Evolutionary conservation across 2,329 filamentous ascomycete genomes (phyloP).

Genomic region (Grosmannia clavigera): DNA sequence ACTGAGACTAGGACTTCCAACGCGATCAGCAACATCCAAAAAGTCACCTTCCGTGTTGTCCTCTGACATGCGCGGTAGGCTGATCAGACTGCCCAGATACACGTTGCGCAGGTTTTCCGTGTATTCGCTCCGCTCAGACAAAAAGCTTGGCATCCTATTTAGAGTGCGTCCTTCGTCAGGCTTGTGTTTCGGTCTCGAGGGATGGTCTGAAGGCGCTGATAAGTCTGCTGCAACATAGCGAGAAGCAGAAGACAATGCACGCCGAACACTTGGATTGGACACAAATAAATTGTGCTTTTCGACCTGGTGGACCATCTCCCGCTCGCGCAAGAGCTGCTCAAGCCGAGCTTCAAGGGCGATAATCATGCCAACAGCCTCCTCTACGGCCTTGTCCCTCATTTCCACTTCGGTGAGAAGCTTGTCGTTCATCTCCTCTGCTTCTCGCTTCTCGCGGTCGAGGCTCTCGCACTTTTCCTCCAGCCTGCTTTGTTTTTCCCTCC

Average conservation of each 20-base stretch:
- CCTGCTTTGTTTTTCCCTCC: constrained; percentile 47
- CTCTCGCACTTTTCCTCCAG: constrained; percentile 35
- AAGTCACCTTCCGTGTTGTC: constrained; percentile 21
- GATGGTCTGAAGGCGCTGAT: constrained; percentile 1
- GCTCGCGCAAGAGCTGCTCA: constrained; percentile 39
- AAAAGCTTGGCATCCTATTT: constrained; percentile 50
- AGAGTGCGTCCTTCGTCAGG: constrained; percentile 26
- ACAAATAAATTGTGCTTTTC: constrained; percentile 24
- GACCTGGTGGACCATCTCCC: constrained; percentile 38
- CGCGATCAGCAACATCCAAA: constrained; percentile 23
- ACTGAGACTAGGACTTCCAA: constrained; percentile 49
- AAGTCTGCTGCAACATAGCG: background rate
- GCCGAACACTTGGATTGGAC: constrained; percentile 16
- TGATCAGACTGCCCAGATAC: constrained; percentile 42
- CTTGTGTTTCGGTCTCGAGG: constrained; percentile 15
- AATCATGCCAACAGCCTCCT: constrained; percentile 60
- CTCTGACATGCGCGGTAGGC: constrained; percentile 35
- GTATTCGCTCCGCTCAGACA: constrained; percentile 46
- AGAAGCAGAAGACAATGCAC: constrained; percentile 11
- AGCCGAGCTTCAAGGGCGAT: constrained; percentile 49
- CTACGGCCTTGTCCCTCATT: constrained; percentile 56
- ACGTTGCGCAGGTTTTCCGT: constrained; percentile 50
- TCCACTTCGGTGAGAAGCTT: constrained; percentile 48
- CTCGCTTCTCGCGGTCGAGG: constrained; percentile 45
- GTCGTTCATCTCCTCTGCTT: constrained; percentile 45